Evolutionary conservation across 208 protist genomes (phyloP), one percentile per base, ranked within the genome.

Genomic region (Wallacemonas sp.): DNA sequence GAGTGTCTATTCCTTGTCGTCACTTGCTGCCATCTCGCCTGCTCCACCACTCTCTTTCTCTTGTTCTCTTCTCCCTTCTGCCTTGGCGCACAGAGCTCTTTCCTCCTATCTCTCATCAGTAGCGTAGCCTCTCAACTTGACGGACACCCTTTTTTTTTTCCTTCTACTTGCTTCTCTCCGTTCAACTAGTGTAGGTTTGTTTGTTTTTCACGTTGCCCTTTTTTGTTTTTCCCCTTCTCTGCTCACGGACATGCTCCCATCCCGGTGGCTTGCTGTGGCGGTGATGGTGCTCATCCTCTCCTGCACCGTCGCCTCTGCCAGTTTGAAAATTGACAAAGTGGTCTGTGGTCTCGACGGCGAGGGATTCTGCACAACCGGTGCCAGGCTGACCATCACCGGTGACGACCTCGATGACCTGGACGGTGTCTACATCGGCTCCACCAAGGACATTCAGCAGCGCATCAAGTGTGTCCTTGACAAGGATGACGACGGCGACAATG

Each of bases 201-300:
- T 48, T 54, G 9, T 54, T 34, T 32, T 6, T 15, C 46, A 34
- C 22, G 10, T 15, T 33, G 8, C 6, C 46, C 46, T 22, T 0
- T 0, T 54, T 54, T 36, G 27, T 54, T 54, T 54, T 42, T n/a
- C n/a, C n/a, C n/a, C n/a, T n/a, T n/a, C n/a, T n/a, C n/a, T n/a
- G n/a, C n/a, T n/a, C n/a, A n/a, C n/a, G n/a, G n/a, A n/a, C n/a
- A n/a, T n/a, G n/a, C n/a, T n/a, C n/a, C n/a, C n/a, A n/a, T n/a
- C n/a, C n/a, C n/a, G n/a, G n/a, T n/a, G n/a, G n/a, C n/a, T 54
- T 54, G 19, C 33, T 54, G 12, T 54, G 19, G 0, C 12, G 27
- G 46, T 22, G 19, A 68, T 69, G 34, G 42, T 83, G 1, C 70
- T 69, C 19, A 63, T 83, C 3, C 62, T 79, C 24, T 72, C 64